These are phyloP conservation scores for Gossypium davidsonii DNA, from an alignment of 441 rosid species.

Conservation along the genomic window DNA sequence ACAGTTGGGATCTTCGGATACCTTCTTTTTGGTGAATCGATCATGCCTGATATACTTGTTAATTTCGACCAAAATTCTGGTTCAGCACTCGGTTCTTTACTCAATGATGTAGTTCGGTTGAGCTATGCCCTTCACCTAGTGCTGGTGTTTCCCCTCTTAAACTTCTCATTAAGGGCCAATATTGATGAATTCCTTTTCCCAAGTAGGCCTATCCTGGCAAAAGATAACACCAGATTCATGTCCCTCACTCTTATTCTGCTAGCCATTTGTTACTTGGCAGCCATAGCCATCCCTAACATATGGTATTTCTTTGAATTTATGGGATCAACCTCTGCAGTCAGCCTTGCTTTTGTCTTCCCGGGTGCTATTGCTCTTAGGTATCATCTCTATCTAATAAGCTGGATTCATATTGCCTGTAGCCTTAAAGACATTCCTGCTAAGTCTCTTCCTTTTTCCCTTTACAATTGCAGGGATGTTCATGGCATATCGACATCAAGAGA, in stretches of 20 bases:
- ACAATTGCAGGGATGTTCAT: slow-evolving; percentile 49
- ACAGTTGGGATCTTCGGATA: slow-evolving; percentile 65
- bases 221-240: slow-evolving; percentile 52
- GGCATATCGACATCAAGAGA: slow-evolving; percentile 55
- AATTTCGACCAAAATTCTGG: slow-evolving; percentile 58
- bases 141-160: slow-evolving; percentile 75
- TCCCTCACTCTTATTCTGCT: slow-evolving; percentile 44
- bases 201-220: slow-evolving; percentile 24
- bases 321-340: slow-evolving; percentile 76
- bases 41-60: slow-evolving; percentile 66
- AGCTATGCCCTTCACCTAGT: slow-evolving; percentile 79
- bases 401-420: background rate
- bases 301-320: slow-evolving; percentile 79
- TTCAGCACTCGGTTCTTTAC: slow-evolving; percentile 41
- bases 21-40: slow-evolving; percentile 63
- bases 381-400: background rate
- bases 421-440: background rate
- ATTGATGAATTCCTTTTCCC: slow-evolving; percentile 65
- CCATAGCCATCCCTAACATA: slow-evolving; percentile 63
- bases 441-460: background rate
- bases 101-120: slow-evolving; percentile 54
- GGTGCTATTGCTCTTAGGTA: slow-evolving; percentile 72
- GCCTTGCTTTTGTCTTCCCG: slow-evolving; percentile 76
- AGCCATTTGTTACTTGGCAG: slow-evolving; percentile 41
- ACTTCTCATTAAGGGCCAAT: slow-evolving; percentile 66